phyloP scores from a whole-genome alignment of 495 filamentous ascomycete species.

The Xylaria cubensis region DNA sequence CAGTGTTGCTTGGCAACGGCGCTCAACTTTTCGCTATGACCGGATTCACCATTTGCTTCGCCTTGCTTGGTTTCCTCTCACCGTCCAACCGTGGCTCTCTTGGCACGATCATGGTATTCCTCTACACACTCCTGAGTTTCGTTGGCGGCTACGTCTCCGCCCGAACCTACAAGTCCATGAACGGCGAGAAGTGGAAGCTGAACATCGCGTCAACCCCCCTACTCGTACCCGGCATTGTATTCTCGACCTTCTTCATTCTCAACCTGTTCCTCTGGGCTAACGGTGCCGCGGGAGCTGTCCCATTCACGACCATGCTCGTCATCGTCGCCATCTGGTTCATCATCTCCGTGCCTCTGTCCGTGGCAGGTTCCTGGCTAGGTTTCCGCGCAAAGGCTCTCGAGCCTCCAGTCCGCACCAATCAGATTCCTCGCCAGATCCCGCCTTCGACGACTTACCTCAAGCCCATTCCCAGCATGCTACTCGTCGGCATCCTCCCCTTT shows the following conservation, averaged over 20 bases:
- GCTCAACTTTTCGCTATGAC: constrained; percentile 98
- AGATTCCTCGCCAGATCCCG: constrained; percentile 96
- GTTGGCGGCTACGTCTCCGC: constrained; percentile 92
- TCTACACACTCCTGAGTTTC: constrained; percentile 92
- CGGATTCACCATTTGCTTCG: constrained; percentile 91
- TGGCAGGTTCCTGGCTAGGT: constrained; percentile 91
- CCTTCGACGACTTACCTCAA: constrained; percentile 80
- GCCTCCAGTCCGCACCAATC: constrained; percentile 91
- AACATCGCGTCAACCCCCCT: constrained; percentile 89
- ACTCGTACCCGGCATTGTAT: constrained; percentile 86
- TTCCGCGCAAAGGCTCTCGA: constrained; percentile 72
- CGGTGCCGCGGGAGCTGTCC: constrained; percentile 88
- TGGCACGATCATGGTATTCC: constrained; percentile 86
- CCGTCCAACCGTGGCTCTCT: constrained; percentile 93
- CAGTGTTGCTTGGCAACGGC: constrained; percentile 89
- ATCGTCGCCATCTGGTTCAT: constrained; percentile 95
- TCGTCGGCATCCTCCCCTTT: constrained; percentile 92
- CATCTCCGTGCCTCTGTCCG: constrained; percentile 89
- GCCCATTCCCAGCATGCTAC: constrained; percentile 82
- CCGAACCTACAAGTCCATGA: constrained; percentile 88
- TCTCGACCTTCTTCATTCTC: constrained; percentile 87
- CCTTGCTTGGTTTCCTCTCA: constrained; percentile 90
- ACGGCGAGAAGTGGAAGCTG: constrained; percentile 90
- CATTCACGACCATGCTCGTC: constrained; percentile 95
- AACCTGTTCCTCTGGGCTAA: constrained; percentile 96